A percentile compares a stretch with the other conserved stretches of the same genome.
These are phyloP conservation scores for Gamarada debralockiae DNA, from an alignment of 495 filamentous ascomycete species.

Conservation along the genomic window DNA sequence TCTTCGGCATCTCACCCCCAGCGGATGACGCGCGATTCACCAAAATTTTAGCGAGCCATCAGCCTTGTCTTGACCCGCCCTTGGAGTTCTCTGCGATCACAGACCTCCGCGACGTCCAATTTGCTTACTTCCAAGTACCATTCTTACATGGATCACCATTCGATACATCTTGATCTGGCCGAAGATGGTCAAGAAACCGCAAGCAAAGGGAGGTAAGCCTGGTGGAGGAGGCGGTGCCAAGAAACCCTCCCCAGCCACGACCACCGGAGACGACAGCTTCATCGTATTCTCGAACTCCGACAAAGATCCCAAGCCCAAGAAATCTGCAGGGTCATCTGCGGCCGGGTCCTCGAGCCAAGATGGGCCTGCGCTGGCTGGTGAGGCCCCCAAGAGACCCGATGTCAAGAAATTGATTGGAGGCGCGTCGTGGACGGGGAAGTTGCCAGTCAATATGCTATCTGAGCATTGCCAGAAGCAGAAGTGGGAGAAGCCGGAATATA, in stretches of 20 bases:
- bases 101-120: background rate
- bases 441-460: conserved; percentile 86
- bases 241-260: conserved; percentile 22
- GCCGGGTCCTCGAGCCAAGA: conserved; percentile 21
- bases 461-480: conserved; percentile 95
- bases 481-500: conserved; percentile 93
- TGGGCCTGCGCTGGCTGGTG: conserved; percentile 37
- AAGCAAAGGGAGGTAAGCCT: conserved; percentile 36
- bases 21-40: background rate
- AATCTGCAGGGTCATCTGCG: conserved; percentile 29
- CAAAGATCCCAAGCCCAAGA: conserved; percentile 50
- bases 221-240: conserved; percentile 16
- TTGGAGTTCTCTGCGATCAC: background rate
- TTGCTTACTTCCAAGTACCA: background rate
- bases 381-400: conserved; percentile 70
- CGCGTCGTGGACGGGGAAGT: conserved; percentile 94
- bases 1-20: background rate
- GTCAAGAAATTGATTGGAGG: conserved; percentile 89
- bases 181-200: conserved; percentile 43
- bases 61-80: background rate
- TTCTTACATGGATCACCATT: conserved; percentile 13
- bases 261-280: conserved; percentile 51
- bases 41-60: background rate
- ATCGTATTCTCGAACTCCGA: conserved; percentile 64
- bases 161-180: background rate